Base-by-base conservation (phyloP, 768 basidiomycete species). In the Suillus bovinus region DNA sequence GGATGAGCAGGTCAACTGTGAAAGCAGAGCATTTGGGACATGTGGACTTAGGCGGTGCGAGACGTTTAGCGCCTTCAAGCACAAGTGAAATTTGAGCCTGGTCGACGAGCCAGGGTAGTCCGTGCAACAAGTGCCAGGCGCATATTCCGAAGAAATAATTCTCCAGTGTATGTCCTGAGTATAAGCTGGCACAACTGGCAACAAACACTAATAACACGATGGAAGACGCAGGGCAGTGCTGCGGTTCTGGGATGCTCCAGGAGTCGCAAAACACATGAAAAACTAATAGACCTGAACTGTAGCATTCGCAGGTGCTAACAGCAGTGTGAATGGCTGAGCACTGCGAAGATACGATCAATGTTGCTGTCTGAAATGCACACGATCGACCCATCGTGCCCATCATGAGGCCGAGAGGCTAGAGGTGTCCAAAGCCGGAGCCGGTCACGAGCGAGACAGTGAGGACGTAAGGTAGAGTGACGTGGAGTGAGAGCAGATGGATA, bases 121-220 rank as follows among this genome's bases (percentile, higher is more conserved):
- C 71, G 57, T 85, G 81, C 0, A 84, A 52, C 0, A 77, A 69
- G 65, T 85, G 82, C 82, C 82, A 85, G 2, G 82, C 81, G 1
- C 74, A 64, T 0, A 85, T 52, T 0, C 75, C 78, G 5, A 65
- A 64, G 0, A 82, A 34, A 58, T 80, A 81, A 68, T 81, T 82
- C 0, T 56, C 47, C 0, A 84, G 65, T 0, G 78, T 70, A 7
- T 59, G 63, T 0, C 70, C 71, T 0, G 80, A 63, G 61, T 79
- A 80, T 0, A 71, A 34, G 0, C 79, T 79, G 0, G 74, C 74
- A 0, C 73, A 61, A 2, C 16, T 64, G 0, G 78, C 46, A 0
- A 79, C 61, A 39, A 78, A 81, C 5, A 66, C 44, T 1, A 59
- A 60, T 0, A 83, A 22, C 0, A 81, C 50, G 0, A 60, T 24